A percentile compares a stretch with the other conserved stretches of the same genome.
Evolutionary conservation across 1,139 yeast species (phyloP).

Genomic region (Magnusiomyces ingens): DNA sequence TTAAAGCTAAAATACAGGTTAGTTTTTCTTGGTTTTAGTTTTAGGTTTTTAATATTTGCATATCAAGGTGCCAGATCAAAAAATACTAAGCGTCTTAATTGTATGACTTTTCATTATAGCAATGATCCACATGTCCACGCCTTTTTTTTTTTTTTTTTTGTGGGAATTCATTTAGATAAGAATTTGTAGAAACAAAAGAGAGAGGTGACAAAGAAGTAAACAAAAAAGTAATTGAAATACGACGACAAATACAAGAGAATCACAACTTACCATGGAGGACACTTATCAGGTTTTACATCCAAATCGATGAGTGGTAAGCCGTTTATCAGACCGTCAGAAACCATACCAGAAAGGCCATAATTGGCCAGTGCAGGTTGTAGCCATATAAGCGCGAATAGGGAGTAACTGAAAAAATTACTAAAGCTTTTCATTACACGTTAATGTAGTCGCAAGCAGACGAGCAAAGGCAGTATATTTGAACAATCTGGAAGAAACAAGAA

Average conservation of each 20-base stretch:
- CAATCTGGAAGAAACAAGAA: background rate
- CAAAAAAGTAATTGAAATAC: background rate
- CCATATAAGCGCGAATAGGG: constrained; percentile 1
- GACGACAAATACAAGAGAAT: background rate
- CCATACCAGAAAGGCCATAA: too few relatives aligned
- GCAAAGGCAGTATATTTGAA: background rate
- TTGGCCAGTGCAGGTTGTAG: too few relatives aligned
- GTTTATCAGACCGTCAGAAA: too few relatives aligned
- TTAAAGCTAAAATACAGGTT: constrained; percentile 50
- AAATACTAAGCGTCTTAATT: too few relatives aligned
- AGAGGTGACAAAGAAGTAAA: background rate
- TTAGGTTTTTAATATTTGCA: too few relatives aligned
- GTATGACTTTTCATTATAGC: too few relatives aligned
- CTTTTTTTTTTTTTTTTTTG: too few relatives aligned
- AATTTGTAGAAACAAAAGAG: background rate
- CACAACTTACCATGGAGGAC: constrained; percentile 29
- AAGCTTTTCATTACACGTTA: background rate
- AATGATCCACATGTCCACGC: too few relatives aligned
- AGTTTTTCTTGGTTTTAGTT: background rate
- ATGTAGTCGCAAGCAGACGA: constrained; percentile 3
- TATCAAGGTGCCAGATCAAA: too few relatives aligned
- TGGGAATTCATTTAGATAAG: too few relatives aligned
- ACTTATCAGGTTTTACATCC: constrained; percentile 16
- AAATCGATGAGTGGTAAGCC: too few relatives aligned
- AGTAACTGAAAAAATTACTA: constrained; percentile 1